Evolutionary conservation across 1,139 yeast species (phyloP), one percentile per base, ranked within the genome.

Genomic region (Trichomonascaceae sp.): DNA sequence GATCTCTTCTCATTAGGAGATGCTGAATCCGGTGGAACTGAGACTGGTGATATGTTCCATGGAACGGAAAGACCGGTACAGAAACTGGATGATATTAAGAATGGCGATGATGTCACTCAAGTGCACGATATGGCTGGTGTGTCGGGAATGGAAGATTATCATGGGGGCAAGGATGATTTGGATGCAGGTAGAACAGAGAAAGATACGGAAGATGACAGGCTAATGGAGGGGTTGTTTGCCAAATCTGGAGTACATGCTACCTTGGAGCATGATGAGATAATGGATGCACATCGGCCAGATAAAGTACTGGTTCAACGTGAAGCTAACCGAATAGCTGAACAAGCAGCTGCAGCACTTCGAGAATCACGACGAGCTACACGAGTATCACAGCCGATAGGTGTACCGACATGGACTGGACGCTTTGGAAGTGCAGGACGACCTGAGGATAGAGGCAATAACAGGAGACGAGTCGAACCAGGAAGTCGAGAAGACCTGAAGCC

Each of bases 401-500:
- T 87, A 0, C 98, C 97, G 0, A 93, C 99, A 0, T 93, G 97
- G 96, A 93, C 99, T 0, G 99, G 99, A 0, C 81, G 81, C 61
- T 89, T 85, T 73, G 99, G 99, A 0, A 69, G 74, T 20, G 96
- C 96, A 0, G 96, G 96, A 55, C 77, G 69, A 69, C 70, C 50
- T 10, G 50, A 38, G 5, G 19, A n/a, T 12, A n/a, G 36, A 27
- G 10, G 38, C 43, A 17, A 18, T 27, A 22, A 6, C 24, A n/a
- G 45, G 32, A 17, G 45, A 10, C 46, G 45, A 19, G 62, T 60
- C 50, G 61, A 57, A n/a, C 13, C 39, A 18, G 38, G 43, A 3
- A 27, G 39, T 10, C 27, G 49, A 2, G 45, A 45, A 32, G 49
- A 43, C 32, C 39, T 50, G 45, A 41, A 22, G 15, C 49, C 59